Conservation (phyloP, 2,329 filamentous ascomycete genomes). For the Emergomyces africanus region DNA sequence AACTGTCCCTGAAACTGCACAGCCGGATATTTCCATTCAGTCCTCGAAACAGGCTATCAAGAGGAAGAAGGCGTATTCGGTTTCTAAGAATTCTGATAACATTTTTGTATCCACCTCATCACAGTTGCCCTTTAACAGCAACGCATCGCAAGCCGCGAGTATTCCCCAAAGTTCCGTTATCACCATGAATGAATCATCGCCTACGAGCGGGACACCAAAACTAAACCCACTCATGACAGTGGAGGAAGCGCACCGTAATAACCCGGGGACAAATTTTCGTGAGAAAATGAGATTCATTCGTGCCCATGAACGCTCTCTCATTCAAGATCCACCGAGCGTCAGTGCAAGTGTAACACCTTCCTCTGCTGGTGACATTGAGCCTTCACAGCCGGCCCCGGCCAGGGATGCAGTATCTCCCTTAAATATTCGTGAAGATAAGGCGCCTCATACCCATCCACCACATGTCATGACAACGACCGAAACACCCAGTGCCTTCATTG, state of each 20-base stretch:
- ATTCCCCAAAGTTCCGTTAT: neutral
- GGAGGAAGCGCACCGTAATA: conserved; percentile 15
- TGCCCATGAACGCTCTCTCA: conserved; percentile 17
- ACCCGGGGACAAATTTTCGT: conserved; percentile 17
- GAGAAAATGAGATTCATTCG: conserved; percentile 22
- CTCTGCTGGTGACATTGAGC: conserved; percentile 29
- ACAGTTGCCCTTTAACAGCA: neutral
- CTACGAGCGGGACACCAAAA: neutral
- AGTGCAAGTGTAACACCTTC: conserved; percentile 28
- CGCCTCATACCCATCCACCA: conserved; percentile 12
- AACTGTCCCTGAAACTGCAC: neutral
- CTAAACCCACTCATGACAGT: neutral
- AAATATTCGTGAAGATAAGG: conserved; percentile 24
- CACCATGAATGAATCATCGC: neutral
- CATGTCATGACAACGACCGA: conserved; percentile 9
- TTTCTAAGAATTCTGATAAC: neutral
- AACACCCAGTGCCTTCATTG: conserved; percentile 16
- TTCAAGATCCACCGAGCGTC: conserved; percentile 11
- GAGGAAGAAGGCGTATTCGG: no score
- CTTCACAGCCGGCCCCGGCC: conserved; percentile 16
- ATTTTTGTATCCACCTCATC: neutral
- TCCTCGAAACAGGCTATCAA: neutral
- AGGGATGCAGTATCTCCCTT: conserved; percentile 23
- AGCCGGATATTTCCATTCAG: neutral
- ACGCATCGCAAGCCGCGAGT: neutral